Percentiles rank a stretch among this genome's conserved stretches.
These are phyloP conservation scores for Moesziomyces antarcticus DNA, from an alignment of 1,284 basidiomycete genomes.

Conservation along the genomic window DNA sequence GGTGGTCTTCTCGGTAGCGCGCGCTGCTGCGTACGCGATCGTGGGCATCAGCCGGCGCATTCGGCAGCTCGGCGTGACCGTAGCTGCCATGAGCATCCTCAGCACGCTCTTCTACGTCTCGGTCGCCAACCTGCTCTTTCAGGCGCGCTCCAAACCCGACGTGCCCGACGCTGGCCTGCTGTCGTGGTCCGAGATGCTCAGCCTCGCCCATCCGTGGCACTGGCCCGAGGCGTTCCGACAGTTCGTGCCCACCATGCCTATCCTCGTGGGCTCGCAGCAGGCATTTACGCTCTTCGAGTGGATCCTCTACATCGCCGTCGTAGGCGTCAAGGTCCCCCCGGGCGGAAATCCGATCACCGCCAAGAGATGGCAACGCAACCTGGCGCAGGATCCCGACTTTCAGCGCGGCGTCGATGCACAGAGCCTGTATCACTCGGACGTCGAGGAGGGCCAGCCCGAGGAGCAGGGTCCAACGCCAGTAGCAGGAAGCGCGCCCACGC, in stretches of 20 bases:
- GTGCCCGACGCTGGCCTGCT: not conserved
- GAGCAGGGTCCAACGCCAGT: not conserved
- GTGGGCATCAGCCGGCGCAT: slow-evolving; percentile 48
- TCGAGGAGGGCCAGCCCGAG: slow-evolving; percentile 14
- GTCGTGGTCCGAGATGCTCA: not conserved
- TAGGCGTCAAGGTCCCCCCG: slow-evolving; percentile 49
- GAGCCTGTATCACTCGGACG: slow-evolving; percentile 26
- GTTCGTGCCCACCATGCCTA: slow-evolving; percentile 36
- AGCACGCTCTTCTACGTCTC: slow-evolving; percentile 51
- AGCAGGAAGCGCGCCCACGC: too few relatives aligned
- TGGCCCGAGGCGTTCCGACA: slow-evolving; percentile 31
- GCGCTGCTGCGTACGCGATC: slow-evolving; percentile 25
- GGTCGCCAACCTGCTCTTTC: slow-evolving; percentile 49
- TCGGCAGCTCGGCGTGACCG: slow-evolving; percentile 38
- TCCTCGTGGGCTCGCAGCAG: slow-evolving; percentile 34
- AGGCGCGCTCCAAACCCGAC: slow-evolving; percentile 31
- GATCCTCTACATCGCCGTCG: slow-evolving; percentile 49
- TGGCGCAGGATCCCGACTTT: slow-evolving; percentile 29
- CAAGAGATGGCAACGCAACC: slow-evolving; percentile 34
- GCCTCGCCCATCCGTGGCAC: slow-evolving; percentile 9
- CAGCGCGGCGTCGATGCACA: slow-evolving; percentile 36
- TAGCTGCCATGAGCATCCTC: slow-evolving; percentile 50
- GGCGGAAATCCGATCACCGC: slow-evolving; percentile 41
- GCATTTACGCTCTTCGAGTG: slow-evolving; percentile 47
- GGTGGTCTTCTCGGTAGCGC: slow-evolving; percentile 33